Conservation (phyloP, 75 land plant species). For the Pinus tabuliformis region DNA sequence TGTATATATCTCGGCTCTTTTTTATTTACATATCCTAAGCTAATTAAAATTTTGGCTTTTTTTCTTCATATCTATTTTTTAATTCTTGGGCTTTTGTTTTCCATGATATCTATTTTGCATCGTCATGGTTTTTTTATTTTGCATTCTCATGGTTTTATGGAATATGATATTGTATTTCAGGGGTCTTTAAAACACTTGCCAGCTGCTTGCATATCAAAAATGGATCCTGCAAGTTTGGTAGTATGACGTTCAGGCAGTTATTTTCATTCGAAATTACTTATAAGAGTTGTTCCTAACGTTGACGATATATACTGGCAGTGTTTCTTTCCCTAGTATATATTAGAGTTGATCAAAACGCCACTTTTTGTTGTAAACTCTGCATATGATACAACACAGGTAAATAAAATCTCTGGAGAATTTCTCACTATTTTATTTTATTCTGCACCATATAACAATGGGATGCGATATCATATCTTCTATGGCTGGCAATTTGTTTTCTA, state of each 20-base stretch:
- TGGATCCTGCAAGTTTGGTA: conserved; percentile 42
- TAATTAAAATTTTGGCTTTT: too few species aligned
- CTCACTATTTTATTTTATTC: background rate
- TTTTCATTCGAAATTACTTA: too few species aligned
- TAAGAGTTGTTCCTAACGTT: background rate
- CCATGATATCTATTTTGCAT: too few species aligned
- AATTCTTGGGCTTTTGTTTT: background rate
- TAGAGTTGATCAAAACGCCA: conserved; percentile 41
- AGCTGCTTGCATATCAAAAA: conserved; percentile 24
- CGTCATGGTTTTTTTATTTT: background rate
- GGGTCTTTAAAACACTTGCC: conserved; percentile 16
- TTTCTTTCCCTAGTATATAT: conserved; percentile 72
- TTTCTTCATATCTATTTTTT: background rate
- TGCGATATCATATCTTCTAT: background rate
- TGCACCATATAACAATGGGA: background rate
- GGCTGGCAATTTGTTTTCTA: background rate
- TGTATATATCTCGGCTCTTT: background rate
- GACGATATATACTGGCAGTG: conserved; percentile 41
- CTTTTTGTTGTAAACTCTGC: conserved; percentile 65
- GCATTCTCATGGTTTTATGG: background rate
- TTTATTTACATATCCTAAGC: too few species aligned
- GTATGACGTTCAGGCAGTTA: background rate
- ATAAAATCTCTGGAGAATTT: background rate
- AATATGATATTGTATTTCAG: background rate
- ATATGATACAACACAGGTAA: conserved; percentile 76